Evolutionary conservation across 768 basidiomycete genomes (phyloP).

Genomic region (Hortiboletus flavorubellus): DNA sequence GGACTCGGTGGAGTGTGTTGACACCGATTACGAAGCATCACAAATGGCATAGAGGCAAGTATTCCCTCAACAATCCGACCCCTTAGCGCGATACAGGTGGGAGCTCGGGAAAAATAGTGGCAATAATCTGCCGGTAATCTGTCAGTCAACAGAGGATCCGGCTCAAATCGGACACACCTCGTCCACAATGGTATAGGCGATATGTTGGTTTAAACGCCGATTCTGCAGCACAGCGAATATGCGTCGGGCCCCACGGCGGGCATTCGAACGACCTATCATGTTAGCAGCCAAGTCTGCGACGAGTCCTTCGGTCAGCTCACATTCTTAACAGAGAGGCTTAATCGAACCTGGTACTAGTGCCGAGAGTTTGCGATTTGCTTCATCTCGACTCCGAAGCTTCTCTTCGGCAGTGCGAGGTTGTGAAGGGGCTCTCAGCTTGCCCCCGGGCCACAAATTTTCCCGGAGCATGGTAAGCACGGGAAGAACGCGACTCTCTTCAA

Average conservation of each 20-base stretch:
- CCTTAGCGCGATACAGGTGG: constrained; percentile 12
- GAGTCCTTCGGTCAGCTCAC: not conserved
- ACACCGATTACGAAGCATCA: not conserved
- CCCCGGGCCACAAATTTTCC: constrained; percentile 83
- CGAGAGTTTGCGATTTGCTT: constrained; percentile 88
- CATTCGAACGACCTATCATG: constrained; percentile 97
- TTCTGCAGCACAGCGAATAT: constrained; percentile 96
- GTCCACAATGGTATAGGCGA: constrained; percentile 83
- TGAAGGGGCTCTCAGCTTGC: constrained; percentile 58
- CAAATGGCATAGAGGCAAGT: not conserved
- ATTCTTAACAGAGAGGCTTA: not conserved
- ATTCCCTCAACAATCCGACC: not conserved
- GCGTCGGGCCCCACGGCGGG: constrained; percentile 85
- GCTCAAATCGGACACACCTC: constrained; percentile 54
- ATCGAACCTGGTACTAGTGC: constrained; percentile 82
- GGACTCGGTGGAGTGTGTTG: constrained; percentile 9
- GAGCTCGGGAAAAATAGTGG: constrained; percentile 58
- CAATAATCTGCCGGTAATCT: constrained; percentile 43
- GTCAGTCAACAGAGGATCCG: constrained; percentile 2
- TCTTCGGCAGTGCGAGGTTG: constrained; percentile 76
- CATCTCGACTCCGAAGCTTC: constrained; percentile 74
- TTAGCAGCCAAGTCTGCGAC: constrained; percentile 85
- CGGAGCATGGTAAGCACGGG: constrained; percentile 63
- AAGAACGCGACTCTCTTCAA: constrained; percentile 71
- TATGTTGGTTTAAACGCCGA: constrained; percentile 89